Base-by-base conservation (phyloP, 371 early-diverging fungal species). In the Paraphysoderma sedebokerense region DNA sequence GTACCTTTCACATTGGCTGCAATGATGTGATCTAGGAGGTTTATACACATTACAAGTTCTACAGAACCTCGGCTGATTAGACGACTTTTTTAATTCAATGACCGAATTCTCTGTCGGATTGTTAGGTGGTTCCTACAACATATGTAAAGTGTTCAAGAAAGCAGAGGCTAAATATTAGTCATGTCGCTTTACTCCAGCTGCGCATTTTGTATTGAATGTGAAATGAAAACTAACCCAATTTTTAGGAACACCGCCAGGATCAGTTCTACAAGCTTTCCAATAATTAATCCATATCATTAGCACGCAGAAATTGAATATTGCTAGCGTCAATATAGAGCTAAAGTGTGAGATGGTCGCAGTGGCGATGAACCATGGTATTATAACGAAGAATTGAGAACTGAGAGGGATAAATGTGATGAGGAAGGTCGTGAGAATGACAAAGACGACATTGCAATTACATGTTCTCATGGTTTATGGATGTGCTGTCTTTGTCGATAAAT, bases 1-100 rank as follows among this genome's bases (percentile, higher is more conserved):
- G 24, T 53, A 61, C 50, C 71, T 66, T 32, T 75, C 66, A 59
- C 89, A 88, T 22, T 65, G 58, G 13, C 77, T 66, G 57, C 89
- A 88, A 57, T 88, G 89, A 63, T 87, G 87, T 1, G 81, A 58
- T 27, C 88, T 68, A 9, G 85, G 82, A 20, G 89, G 87, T 57
- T 87, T 88, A 53, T 69, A 79, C 9, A 54, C 65, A 22, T 77
- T 63, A 53, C 89, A 88, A 22, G 68, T 74, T 51, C 76, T 68
- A 52, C 88, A 87, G 55, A 72, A 86, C 39, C 87, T 70, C 20
- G 82, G 82, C 44, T 63, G 64, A 33, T 66, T 66, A 24, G 72
- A 77, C 41, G 74, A 70, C 50, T 72, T 76, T 59, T 85, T 83
- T 23, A 82, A 67, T 68, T 84, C 81, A 22, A 73, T 38, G 38